Evolutionary conservation across 2,329 filamentous ascomycete species (phyloP).

Genomic region (Knufia petricola): DNA sequence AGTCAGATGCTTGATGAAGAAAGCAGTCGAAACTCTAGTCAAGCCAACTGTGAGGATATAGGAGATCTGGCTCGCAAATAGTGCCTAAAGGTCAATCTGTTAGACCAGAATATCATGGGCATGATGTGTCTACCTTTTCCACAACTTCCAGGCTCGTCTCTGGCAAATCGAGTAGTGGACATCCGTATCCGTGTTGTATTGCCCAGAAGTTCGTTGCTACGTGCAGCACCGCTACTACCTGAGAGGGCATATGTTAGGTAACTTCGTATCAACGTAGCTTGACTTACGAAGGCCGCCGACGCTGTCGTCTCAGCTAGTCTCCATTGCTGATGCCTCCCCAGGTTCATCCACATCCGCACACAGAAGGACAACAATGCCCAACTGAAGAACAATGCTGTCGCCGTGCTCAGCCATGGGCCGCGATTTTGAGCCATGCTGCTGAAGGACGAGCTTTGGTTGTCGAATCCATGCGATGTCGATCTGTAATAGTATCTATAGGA

Average conservation of each 20-base stretch:
- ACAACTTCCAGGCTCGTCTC: background rate
- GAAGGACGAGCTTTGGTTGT: too few species aligned
- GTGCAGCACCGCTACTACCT: background rate
- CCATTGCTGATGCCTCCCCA: background rate
- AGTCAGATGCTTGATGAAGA: constrained; percentile 10
- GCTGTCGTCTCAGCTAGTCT: background rate
- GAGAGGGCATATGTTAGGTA: background rate
- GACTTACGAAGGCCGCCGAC: background rate
- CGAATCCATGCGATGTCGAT: too few species aligned
- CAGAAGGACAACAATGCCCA: constrained; percentile 10
- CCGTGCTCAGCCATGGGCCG: constrained; percentile 9
- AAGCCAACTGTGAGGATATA: constrained; percentile 10
- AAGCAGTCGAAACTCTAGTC: constrained; percentile 10
- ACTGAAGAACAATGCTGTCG: constrained; percentile 9
- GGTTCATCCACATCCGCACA: constrained; percentile 5
- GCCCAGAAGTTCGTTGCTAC: background rate
- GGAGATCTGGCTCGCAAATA: constrained; percentile 8
- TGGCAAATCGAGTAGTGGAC: background rate
- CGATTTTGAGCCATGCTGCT: constrained; percentile 5
- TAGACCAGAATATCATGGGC: background rate
- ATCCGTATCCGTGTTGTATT: background rate
- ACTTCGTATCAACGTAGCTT: background rate
- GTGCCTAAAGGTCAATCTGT: constrained; percentile 4
- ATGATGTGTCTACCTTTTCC: background rate
- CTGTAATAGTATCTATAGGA: too few species aligned